Evolutionary conservation across 2,329 filamentous ascomycete species (phyloP).

Genomic region (Sporothrix variecibatus): DNA sequence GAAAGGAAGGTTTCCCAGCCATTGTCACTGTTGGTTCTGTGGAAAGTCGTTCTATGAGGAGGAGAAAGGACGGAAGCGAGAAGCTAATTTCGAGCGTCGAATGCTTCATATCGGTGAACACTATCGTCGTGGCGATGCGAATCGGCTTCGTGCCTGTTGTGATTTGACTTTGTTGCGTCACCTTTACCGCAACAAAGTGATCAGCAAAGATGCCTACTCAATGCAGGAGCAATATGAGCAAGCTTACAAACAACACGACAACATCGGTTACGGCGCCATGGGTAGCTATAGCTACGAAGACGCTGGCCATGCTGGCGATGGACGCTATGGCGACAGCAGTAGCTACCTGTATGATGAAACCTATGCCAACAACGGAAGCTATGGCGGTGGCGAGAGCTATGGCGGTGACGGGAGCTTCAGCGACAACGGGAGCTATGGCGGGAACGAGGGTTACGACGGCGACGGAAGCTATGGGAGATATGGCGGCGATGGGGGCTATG

Average conservation of each 20-base stretch:
- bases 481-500: too few species aligned
- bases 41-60: conserved; percentile 40
- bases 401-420: too few species aligned
- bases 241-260: not conserved
- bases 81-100: not conserved
- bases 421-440: too few species aligned
- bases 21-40: conserved; percentile 55
- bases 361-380: too few species aligned
- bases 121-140: not conserved
- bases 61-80: not conserved
- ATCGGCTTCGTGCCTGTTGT: not conserved
- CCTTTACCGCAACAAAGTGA: not conserved
- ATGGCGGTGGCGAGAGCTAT: too few species aligned
- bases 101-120: conserved; percentile 3
- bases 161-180: not conserved
- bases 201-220: not conserved
- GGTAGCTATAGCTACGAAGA: not conserved
- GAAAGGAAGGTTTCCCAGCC: conserved; percentile 38
- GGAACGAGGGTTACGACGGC: too few species aligned
- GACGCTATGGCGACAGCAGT: too few species aligned
- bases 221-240: not conserved
- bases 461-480: too few species aligned
- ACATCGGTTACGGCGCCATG: not conserved
- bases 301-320: too few species aligned
- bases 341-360: too few species aligned